These are phyloP conservation scores for Pyrus hybrid DNA, from an alignment of 331 rosid genomes.

Conservation along the genomic window DNA sequence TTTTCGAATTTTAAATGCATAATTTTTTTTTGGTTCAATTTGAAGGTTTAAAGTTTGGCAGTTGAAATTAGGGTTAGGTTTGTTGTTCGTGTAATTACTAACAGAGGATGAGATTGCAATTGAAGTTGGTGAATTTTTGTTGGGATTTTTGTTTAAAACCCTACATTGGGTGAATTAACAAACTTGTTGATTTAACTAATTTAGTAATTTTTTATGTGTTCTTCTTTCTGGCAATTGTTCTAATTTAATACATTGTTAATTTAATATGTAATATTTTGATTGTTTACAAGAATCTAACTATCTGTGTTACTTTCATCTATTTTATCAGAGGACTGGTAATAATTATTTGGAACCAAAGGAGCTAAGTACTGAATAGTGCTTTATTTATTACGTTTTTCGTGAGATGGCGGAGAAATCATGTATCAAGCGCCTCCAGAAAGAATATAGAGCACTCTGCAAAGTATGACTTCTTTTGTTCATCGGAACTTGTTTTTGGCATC, in stretches of 20 bases:
- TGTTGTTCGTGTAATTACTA: not conserved
- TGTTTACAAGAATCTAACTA: not conserved
- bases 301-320: slow-evolving; percentile 13
- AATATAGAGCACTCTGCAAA: slow-evolving; percentile 93
- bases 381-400: slow-evolving; percentile 19
- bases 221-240: not conserved
- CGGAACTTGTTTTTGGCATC: not conserved
- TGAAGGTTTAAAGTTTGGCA: not conserved
- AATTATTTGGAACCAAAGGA: slow-evolving; percentile 8
- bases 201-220: not conserved
- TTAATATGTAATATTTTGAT: not conserved
- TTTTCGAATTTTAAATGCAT: not conserved
- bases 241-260: not conserved
- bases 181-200: not conserved
- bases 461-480: slow-evolving; percentile 31
- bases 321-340: slow-evolving; percentile 15
- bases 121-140: not conserved
- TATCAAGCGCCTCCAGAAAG: slow-evolving; percentile 91
- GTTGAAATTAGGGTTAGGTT: not conserved
- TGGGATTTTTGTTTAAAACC: not conserved
- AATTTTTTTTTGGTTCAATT: not conserved
- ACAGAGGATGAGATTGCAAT: not conserved
- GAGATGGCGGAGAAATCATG: slow-evolving; percentile 92
- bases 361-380: not conserved
- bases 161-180: not conserved